A percentile compares a stretch with the other conserved stretches of the same genome.
These are phyloP conservation scores for Lathyrus sativus DNA, from an alignment of 306 rosid genomes.

Conservation along the genomic window DNA sequence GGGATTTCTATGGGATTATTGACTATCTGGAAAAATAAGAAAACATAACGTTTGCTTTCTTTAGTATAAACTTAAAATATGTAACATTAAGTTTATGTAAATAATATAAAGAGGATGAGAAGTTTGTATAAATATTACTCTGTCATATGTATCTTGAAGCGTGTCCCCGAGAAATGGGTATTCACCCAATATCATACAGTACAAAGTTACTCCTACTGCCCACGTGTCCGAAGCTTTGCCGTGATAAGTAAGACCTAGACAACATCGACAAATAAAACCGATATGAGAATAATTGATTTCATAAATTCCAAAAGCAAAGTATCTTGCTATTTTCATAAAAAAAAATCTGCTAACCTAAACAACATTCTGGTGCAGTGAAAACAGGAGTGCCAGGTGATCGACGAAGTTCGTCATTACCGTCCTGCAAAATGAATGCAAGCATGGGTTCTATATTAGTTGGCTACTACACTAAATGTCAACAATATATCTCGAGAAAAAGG, in stretches of 20 bases:
- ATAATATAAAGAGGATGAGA: background rate
- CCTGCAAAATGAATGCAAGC: slow-evolving; percentile 58
- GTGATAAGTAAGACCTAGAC: slow-evolving; percentile 74
- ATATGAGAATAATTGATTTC: slow-evolving; percentile 23
- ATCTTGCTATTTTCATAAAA: slow-evolving; percentile 30
- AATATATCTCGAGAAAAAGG: too few relatives aligned
- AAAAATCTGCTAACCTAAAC: slow-evolving; percentile 71
- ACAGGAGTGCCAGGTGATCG: slow-evolving; percentile 99
- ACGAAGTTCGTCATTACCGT: slow-evolving; percentile 84
- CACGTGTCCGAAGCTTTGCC: slow-evolving; percentile 96
- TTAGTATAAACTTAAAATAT: slow-evolving; percentile 28
- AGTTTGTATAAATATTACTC: slow-evolving; percentile 47
- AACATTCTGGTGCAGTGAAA: slow-evolving; percentile 99
- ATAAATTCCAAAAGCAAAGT: slow-evolving; percentile 8
- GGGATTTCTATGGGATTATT: slow-evolving; percentile 75
- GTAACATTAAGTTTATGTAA: slow-evolving; percentile 5
- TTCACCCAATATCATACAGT: slow-evolving; percentile 85
- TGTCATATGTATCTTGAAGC: slow-evolving; percentile 93
- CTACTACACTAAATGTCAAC: too few relatives aligned
- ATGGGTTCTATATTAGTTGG: background rate
- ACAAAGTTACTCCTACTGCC: slow-evolving; percentile 98
- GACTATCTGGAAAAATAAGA: slow-evolving; percentile 70
- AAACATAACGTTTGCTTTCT: slow-evolving; percentile 15
- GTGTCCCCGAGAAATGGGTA: slow-evolving; percentile 98
- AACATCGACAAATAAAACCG: slow-evolving; percentile 30